Evolutionary conservation across 2,329 filamentous ascomycete genomes (phyloP).

Genomic region (Parastagonospora avenae): DNA sequence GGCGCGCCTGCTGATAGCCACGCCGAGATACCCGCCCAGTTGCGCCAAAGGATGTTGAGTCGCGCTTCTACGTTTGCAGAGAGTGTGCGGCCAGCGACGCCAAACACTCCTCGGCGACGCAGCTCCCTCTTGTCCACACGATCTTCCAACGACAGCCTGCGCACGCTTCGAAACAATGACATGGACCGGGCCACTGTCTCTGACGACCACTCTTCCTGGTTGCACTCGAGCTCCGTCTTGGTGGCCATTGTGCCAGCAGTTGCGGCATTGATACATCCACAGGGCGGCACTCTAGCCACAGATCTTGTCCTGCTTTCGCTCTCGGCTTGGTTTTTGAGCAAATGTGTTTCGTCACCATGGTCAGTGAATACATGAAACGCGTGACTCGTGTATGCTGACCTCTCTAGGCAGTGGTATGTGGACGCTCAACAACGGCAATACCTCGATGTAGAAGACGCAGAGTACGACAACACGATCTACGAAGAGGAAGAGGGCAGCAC

Average conservation of each 20-base stretch:
- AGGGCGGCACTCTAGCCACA: conserved; percentile 82
- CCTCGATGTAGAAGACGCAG: conserved; percentile 21
- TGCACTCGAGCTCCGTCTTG: conserved; percentile 80
- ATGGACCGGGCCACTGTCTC: conserved; percentile 40
- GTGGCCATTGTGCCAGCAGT: conserved; percentile 85
- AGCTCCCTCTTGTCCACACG: conserved; percentile 79
- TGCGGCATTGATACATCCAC: conserved; percentile 82
- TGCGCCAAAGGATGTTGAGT: conserved; percentile 44
- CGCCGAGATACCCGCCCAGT: conserved; percentile 31
- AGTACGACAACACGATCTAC: conserved; percentile 28
- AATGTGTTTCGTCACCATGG: conserved; percentile 91
- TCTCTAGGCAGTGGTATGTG: conserved; percentile 58
- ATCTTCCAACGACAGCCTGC: conserved; percentile 72
- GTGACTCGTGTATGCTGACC: conserved; percentile 4
- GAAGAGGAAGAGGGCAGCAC: conserved; percentile 38
- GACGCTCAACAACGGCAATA: conserved; percentile 50
- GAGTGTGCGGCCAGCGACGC: conserved; percentile 27
- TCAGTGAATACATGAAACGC: conserved; percentile 45
- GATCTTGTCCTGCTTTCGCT: conserved; percentile 81
- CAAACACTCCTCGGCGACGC: conserved; percentile 58
- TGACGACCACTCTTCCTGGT: conserved; percentile 64
- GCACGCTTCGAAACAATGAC: conserved; percentile 47
- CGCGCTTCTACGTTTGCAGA: conserved; percentile 44
- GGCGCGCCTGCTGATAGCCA: conserved; percentile 24
- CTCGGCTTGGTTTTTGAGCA: conserved; percentile 86